A percentile compares a stretch with the other conserved stretches of the same genome.
Conservation (phyloP, 2,329 filamentous ascomycete genomes). For the Aspergillus flavus region DNA sequence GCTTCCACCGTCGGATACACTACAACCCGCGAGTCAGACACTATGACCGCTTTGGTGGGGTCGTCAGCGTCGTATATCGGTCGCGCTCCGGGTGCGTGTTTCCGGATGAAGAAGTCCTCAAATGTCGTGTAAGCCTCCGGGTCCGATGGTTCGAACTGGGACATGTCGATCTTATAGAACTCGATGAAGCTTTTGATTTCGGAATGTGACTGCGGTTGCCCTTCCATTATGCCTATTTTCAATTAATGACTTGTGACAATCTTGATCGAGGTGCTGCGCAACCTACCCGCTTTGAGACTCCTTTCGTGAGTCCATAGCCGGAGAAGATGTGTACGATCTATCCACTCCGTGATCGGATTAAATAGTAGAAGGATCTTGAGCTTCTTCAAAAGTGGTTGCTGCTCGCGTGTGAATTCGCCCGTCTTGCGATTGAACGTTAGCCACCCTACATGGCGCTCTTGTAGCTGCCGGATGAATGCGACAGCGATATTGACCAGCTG, state of each 20-base stretch:
- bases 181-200: constrained; percentile 38
- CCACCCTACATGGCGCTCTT: constrained; percentile 37
- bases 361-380: constrained; percentile 46
- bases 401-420: constrained; percentile 40
- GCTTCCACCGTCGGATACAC: constrained; percentile 38
- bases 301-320: constrained; percentile 42
- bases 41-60: constrained; percentile 31
- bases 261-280: background rate
- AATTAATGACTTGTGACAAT: background rate
- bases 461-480: constrained; percentile 16
- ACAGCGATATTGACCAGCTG: background rate
- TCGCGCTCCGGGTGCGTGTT: constrained; percentile 35
- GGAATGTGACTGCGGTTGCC: constrained; percentile 35
- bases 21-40: constrained; percentile 43
- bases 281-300: constrained; percentile 34
- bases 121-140: constrained; percentile 38
- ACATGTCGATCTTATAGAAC: constrained; percentile 24
- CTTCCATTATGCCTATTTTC: constrained; percentile 3
- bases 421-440: constrained; percentile 36
- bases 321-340: constrained; percentile 42
- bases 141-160: constrained; percentile 42
- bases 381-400: constrained; percentile 45
- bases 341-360: constrained; percentile 46
- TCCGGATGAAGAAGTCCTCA: constrained; percentile 44
- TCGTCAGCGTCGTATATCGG: constrained; percentile 37